Evolutionary conservation across 805 yeast species (phyloP), one percentile per base, ranked within the genome.

Genomic region (Pichia nakasei): DNA sequence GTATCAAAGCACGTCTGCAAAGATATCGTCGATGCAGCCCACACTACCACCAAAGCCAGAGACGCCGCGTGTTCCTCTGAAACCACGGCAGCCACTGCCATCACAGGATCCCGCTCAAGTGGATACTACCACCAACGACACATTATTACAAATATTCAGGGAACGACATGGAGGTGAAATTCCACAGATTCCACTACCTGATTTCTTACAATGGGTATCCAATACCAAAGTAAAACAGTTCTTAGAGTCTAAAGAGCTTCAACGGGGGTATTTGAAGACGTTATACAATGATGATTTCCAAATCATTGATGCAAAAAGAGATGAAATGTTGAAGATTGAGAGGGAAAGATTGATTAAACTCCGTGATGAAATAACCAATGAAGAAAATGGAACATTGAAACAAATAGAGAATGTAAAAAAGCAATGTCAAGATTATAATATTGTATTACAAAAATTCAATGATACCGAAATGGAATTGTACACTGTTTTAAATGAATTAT

Each of bases 301-400:
- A 6, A 38, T 35, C 3, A 32, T 58, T 2, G 37, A 46, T 4
- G 26, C 29, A 1, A 51, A 51, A 11, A 38, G 56, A 4, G 22
- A 70, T 27, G 57, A 58, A 36, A 65, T 61, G 27, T 53, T 72
- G 20, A 71, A 70, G 38, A 56, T 56, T 8, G 32, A 27, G 15
- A 27, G n/a, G 6, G 13, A 27, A 27, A 27, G n/a, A 15, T 27
- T 27, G 3, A 7, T 11, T 6, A 11, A 7, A n/a, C 15, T 27
- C 11, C 12, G 9, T 2, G 17, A 27, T 27, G 32, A 27, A 8
- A 11, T 7, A 12, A 24, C 27, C 7, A 24, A 24, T 24, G 27
- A 24, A 8, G 27, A 24, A 24, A 27, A 11, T 27, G 32, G 32
- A 3, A 27, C 7, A 2, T 8, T 27, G 6, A 11, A 4, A 8